Conservation (phyloP, 345 rosid species). For the Camelina sativa region DNA sequence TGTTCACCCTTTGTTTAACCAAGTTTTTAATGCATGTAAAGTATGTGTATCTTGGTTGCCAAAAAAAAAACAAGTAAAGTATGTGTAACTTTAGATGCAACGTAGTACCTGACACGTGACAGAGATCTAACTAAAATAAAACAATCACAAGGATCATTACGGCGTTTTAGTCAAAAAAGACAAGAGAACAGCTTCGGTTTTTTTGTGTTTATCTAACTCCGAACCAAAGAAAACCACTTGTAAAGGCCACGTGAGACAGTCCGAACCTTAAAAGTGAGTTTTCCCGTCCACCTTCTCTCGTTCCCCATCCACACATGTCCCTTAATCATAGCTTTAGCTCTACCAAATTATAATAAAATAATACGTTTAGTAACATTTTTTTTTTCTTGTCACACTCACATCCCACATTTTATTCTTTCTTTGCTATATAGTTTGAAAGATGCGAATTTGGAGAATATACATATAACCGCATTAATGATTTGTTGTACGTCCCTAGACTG, state of each 20-base stretch:
- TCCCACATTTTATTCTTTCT: background rate
- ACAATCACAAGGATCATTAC: background rate
- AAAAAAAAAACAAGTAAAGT: too few species aligned
- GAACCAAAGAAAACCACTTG: constrained; percentile 23
- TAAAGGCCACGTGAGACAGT: background rate
- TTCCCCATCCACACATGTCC: constrained; percentile 14
- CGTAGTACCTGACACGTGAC: background rate
- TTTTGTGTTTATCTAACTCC: constrained; percentile 20
- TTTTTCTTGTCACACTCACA: background rate
- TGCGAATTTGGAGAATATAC: too few species aligned
- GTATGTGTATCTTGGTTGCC: too few species aligned
- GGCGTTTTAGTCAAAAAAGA: background rate
- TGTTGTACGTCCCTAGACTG: background rate
- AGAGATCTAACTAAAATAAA: background rate
- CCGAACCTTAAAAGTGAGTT: constrained; percentile 17
- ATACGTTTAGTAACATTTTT: background rate
- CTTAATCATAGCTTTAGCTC: constrained; percentile 23
- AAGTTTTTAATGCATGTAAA: too few species aligned
- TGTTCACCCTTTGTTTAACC: background rate
- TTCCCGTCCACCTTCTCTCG: background rate
- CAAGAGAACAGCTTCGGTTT: constrained; percentile 25
- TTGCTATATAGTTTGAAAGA: too few species aligned
- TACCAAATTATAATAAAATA: background rate
- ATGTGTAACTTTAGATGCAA: background rate
- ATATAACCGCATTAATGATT: background rate